Evolutionary conservation across 1,139 yeast genomes (phyloP), one percentile per base, ranked within the genome.

Genomic region (Groenewaldozyma auringiensis): DNA sequence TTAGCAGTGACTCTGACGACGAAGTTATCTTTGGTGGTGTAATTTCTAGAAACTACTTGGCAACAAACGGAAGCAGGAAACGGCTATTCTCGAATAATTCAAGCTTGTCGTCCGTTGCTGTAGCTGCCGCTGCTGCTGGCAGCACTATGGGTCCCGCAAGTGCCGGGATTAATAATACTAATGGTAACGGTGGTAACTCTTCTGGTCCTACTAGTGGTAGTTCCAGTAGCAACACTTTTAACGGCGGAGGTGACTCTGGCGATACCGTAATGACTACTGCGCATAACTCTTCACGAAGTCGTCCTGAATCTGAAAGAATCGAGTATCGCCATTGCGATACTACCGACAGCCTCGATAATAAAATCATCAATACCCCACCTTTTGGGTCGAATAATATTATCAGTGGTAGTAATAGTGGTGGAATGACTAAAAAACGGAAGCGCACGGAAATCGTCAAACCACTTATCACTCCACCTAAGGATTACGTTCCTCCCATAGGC

Each of bases 401-500:
- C 13, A 13, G 31, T 27, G 31, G 31, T 27, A 27, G 31, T 13
- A 27, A 8, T 13, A 27, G 13, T 13, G 31, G 8, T 27, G 31
- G 31, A 27, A 27, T n/a, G n/a, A n/a, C n/a, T n/a, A 25, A 20
- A n/a, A 21, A 22, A 14, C n/a, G 27, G 31, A 38, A 20, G 20
- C 31, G 39, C 16, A 13, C 13, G 9, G 37, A 14, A 9, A n/a
- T 14, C 8, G 37, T 14, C 13, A 17, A 21, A 36, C 25, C 39
- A n/a, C 22, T 21, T 6, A 21, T 21, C 13, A 18, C 39, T 13
- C 20, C 39, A 16, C 25, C 37, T 6, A 33, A 13, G 13, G 37
- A 14, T 14, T 43, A 40, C 37, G 29, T 46, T 36, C 55, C 54
- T 6, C 60, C 59, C 18, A 44, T 45, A 20, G 48, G 47, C 41